Conservation (phyloP, 371 early-diverging fungal genomes). For the Mucor saturninus region DNA sequence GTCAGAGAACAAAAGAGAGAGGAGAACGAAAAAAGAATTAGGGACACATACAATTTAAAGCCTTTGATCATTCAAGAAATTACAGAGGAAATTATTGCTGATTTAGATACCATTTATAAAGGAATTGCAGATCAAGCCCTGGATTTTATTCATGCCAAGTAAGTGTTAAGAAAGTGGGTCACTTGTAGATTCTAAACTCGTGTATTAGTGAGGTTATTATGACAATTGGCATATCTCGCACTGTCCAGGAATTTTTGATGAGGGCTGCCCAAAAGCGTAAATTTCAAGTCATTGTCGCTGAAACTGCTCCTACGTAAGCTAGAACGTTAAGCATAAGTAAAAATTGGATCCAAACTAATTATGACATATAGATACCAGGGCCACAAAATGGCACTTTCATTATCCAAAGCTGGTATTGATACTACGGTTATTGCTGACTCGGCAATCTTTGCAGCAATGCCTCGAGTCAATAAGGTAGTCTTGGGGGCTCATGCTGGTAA, state of each 20-base stretch:
- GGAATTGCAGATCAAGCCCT: slow-evolving; percentile 81
- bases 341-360: background rate
- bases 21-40: slow-evolving; percentile 30
- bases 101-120: slow-evolving; percentile 71
- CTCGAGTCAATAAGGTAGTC: slow-evolving; percentile 96
- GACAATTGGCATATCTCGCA: slow-evolving; percentile 88
- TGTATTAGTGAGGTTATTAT: slow-evolving; percentile 87
- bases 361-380: slow-evolving; percentile 67
- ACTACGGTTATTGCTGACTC: slow-evolving; percentile 92
- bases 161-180: slow-evolving; percentile 15
- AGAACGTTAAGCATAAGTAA: background rate
- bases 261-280: slow-evolving; percentile 84
- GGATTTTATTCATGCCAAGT: slow-evolving; percentile 91
- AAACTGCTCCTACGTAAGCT: slow-evolving; percentile 76
- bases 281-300: slow-evolving; percentile 94
- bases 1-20: slow-evolving; percentile 36
- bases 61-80: slow-evolving; percentile 81
- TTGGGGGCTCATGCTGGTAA: slow-evolving; percentile 83
- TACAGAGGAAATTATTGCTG: slow-evolving; percentile 82
- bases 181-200: background rate
- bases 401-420: slow-evolving; percentile 86
- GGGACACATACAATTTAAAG: slow-evolving; percentile 58
- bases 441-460: slow-evolving; percentile 96
- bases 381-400: slow-evolving; percentile 80
- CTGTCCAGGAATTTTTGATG: slow-evolving; percentile 88